Evolutionary conservation across 306 rosid species (phyloP).

Genomic region (Trichosanthes truncata): DNA sequence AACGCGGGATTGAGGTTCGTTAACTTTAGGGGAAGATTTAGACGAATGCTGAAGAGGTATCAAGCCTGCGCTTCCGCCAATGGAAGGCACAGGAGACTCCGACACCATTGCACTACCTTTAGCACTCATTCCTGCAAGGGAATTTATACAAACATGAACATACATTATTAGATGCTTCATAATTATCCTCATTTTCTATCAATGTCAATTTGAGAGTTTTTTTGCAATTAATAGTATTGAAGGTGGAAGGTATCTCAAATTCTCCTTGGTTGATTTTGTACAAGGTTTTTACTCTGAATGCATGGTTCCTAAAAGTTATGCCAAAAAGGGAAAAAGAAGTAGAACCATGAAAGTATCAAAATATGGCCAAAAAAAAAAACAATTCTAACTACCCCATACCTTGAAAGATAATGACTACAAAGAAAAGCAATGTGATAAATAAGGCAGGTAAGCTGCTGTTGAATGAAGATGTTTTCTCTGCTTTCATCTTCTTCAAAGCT

Average conservation of each 20-base stretch:
- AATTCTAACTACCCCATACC: constrained; percentile 24
- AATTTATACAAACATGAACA: not conserved
- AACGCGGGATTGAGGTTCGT: not conserved
- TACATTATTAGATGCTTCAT: not conserved
- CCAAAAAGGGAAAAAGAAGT: not conserved
- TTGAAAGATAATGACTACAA: constrained; percentile 41
- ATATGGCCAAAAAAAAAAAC: not conserved
- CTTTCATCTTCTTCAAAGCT: constrained; percentile 43
- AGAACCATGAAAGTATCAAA: not conserved
- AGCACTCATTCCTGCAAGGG: constrained; percentile 10
- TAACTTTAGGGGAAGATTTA: not conserved
- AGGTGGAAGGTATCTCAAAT: not conserved
- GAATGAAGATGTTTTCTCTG: constrained; percentile 32
- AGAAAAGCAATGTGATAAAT: constrained; percentile 48
- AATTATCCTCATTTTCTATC: not conserved
- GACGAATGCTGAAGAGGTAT: not conserved
- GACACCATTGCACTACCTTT: not conserved
- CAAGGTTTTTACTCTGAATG: not conserved
- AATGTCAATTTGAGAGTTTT: not conserved
- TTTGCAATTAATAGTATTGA: not conserved
- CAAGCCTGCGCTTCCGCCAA: not conserved
- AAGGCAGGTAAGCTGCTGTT: constrained; percentile 40
- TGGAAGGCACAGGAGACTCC: not conserved
- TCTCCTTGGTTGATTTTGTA: not conserved
- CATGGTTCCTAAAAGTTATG: not conserved